Percentiles rank a stretch among this genome's conserved stretches.
Evolutionary conservation across 176 grass and related monocot species (phyloP).

Genomic region (Bonia amplexicaulis): DNA sequence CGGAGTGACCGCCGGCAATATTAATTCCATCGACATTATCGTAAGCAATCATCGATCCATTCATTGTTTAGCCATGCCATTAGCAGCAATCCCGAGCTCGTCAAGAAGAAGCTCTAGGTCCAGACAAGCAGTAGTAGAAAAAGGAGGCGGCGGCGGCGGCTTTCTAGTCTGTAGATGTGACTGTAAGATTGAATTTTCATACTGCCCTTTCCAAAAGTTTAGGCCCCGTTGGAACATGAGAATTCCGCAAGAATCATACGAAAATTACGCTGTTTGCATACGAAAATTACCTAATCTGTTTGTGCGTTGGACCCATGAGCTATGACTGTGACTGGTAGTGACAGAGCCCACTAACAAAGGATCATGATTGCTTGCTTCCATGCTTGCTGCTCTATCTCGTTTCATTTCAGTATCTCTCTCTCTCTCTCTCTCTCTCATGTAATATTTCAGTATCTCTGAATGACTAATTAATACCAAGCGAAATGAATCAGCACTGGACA

Average conservation of each 20-base stretch:
- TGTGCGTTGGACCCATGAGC: background rate
- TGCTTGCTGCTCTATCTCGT: background rate
- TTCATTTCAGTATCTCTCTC: background rate
- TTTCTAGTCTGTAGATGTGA: background rate
- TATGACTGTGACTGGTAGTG: background rate
- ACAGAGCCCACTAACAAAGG: background rate
- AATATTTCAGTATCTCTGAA: background rate
- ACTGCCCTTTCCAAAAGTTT: background rate
- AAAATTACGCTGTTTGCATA: background rate
- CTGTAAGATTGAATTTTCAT: background rate
- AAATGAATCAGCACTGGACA: background rate
- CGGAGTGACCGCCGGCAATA: background rate
- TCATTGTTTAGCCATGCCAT: background rate
- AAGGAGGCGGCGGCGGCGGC: background rate
- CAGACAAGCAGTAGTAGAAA: background rate
- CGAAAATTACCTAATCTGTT: background rate
- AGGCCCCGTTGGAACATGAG: background rate
- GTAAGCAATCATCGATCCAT: background rate
- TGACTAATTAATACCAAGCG: background rate
- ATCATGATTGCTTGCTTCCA: background rate
- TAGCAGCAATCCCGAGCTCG: conserved; percentile 21
- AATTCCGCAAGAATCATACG: background rate
- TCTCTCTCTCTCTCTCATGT: background rate
- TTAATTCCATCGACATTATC: background rate
- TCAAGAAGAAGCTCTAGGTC: background rate